A percentile compares a stretch with the other conserved stretches of the same genome.
Conservation (phyloP, 306 rosid genomes). For the Cercis canadensis region DNA sequence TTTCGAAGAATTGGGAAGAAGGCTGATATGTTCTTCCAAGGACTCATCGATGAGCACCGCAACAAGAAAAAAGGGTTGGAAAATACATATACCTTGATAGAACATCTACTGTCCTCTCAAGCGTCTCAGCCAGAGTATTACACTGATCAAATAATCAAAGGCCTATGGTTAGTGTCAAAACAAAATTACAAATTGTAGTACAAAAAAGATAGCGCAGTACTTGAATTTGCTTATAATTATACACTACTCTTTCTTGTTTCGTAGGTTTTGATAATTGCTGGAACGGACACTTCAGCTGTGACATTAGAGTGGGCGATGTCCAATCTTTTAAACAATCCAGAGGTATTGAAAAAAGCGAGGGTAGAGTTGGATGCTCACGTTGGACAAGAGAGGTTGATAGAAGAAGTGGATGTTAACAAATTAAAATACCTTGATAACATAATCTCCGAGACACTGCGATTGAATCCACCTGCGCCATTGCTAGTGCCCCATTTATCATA, state of each 20-base stretch:
- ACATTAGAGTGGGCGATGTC: constrained; percentile 47
- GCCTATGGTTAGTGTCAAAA: constrained; percentile 53
- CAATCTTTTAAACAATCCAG: constrained; percentile 36
- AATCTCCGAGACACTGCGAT: constrained; percentile 34
- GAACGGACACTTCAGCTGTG: constrained; percentile 39
- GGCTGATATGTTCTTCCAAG: constrained; percentile 54
- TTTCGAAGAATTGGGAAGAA: constrained; percentile 33
- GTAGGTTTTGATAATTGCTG: constrained; percentile 41
- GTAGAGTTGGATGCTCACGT: constrained; percentile 6
- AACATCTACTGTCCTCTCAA: constrained; percentile 55
- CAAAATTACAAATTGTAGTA: not conserved
- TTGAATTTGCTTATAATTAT: not conserved
- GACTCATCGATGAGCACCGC: constrained; percentile 61
- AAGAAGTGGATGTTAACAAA: constrained; percentile 31
- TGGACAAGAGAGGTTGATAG: constrained; percentile 13
- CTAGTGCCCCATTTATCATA: constrained; percentile 36
- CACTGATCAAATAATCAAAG: constrained; percentile 67
- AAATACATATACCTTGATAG: constrained; percentile 53
- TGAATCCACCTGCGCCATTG: constrained; percentile 32
- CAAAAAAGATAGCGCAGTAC: too few species aligned
- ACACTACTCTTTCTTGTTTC: not conserved
- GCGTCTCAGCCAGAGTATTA: constrained; percentile 59
- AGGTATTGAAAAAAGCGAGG: constrained; percentile 25
- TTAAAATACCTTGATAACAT: constrained; percentile 29
- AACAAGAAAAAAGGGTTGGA: constrained; percentile 24